These are phyloP conservation scores for Syncephalastrum monosporum DNA, from an alignment of 371 early-diverging fungal species.

Conservation along the genomic window DNA sequence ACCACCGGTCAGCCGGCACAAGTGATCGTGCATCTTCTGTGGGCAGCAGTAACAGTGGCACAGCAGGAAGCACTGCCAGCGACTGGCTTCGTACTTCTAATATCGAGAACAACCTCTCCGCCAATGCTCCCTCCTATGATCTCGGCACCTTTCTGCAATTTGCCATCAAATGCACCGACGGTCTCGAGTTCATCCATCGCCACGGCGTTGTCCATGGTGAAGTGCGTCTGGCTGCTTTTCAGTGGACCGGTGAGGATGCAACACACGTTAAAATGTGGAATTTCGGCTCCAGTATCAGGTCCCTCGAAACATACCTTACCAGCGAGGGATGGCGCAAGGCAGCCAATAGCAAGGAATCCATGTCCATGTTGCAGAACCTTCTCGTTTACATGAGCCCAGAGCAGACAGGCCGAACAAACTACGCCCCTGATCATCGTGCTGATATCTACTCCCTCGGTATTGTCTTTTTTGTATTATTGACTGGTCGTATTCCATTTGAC, in stretches of 20 bases:
- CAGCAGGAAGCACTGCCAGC: conserved; percentile 6
- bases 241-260: conserved; percentile 36
- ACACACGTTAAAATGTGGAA: conserved; percentile 38
- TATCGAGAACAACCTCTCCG: too few species aligned
- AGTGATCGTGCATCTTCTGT: conserved; percentile 5
- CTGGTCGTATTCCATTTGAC: conserved; percentile 53
- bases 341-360: conserved; percentile 29
- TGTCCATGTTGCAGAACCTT: conserved; percentile 23
- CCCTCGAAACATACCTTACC: conserved; percentile 35
- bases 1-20: too few species aligned
- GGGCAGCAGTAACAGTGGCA: conserved; percentile 3
- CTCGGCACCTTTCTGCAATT: conserved; percentile 44
- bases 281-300: conserved; percentile 35
- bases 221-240: conserved; percentile 36
- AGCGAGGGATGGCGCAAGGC: conserved; percentile 49
- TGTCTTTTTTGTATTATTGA: conserved; percentile 51
- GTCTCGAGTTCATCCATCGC: conserved; percentile 43
- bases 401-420: conserved; percentile 59
- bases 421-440: conserved; percentile 55
- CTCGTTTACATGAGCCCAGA: conserved; percentile 48
- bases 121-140: conserved; percentile 22
- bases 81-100: conserved; percentile 3
- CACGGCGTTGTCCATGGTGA: conserved; percentile 45
- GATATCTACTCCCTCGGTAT: conserved; percentile 58
- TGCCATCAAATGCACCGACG: conserved; percentile 44